Conservation (phyloP, 176 grass and related monocot species). For the Hordeum marinum region DNA sequence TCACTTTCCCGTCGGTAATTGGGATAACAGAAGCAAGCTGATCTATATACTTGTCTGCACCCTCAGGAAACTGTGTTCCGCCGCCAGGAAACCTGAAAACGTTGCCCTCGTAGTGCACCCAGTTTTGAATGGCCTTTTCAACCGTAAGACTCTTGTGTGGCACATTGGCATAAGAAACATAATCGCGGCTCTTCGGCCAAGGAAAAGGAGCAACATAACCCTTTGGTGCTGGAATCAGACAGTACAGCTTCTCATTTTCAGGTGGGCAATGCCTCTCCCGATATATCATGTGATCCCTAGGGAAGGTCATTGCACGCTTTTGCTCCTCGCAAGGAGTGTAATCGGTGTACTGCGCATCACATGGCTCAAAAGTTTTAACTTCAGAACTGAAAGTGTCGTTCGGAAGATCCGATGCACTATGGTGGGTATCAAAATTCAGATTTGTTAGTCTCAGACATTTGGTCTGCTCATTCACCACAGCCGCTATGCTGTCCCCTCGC, state of each 20-base stretch:
- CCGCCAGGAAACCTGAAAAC: constrained; percentile 88
- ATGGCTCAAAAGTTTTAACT: constrained; percentile 51
- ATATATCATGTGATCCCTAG: constrained; percentile 64
- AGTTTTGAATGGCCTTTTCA: constrained; percentile 90
- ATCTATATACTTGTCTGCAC: constrained; percentile 78
- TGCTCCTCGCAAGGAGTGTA: constrained; percentile 93
- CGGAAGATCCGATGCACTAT: constrained; percentile 39
- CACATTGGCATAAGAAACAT: constrained; percentile 70
- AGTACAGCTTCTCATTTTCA: constrained; percentile 55
- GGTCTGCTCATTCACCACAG: constrained; percentile 59
- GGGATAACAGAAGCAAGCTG: constrained; percentile 69
- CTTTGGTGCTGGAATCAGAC: constrained; percentile 74
- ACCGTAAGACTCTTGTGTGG: constrained; percentile 81
- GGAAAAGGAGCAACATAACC: constrained; percentile 66
- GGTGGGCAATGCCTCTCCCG: constrained; percentile 80
- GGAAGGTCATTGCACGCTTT: constrained; percentile 69
- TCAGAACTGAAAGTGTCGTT: constrained; percentile 25
- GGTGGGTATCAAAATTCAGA: constrained; percentile 72
- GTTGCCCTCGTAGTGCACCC: constrained; percentile 83
- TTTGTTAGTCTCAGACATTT: constrained; percentile 50
- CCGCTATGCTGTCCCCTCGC: constrained; percentile 59
- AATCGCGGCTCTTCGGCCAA: constrained; percentile 88
- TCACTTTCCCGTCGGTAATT: constrained; percentile 53
- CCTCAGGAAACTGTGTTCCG: constrained; percentile 78
- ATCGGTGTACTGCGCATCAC: constrained; percentile 55